These are phyloP conservation scores for Magnusiomyces magnusii DNA, from an alignment of 1,139 yeast species.

Conservation along the genomic window DNA sequence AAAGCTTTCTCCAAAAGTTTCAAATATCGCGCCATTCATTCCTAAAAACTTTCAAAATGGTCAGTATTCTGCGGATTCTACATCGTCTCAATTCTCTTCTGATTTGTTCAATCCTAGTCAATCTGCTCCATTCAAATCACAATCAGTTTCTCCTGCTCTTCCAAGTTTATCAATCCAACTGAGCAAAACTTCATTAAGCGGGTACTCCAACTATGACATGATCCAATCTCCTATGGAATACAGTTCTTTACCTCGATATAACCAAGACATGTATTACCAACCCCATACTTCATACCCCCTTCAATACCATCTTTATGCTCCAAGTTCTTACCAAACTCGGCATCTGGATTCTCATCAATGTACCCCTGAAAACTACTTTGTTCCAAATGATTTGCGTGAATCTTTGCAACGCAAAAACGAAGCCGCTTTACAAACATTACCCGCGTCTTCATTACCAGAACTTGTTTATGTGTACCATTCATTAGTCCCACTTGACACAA, in stretches of 20 bases:
- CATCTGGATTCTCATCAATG: constrained; percentile 59
- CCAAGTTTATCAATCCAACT: background rate
- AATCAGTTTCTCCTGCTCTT: background rate
- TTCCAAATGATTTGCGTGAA: constrained; percentile 67
- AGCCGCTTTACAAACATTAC: constrained; percentile 65
- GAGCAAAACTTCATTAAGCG: background rate
- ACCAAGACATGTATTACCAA: constrained; percentile 11
- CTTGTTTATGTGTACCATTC: constrained; percentile 80
- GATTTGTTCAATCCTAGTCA: background rate
- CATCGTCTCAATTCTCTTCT: background rate
- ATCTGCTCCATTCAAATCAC: background rate
- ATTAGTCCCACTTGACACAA: constrained; percentile 71
- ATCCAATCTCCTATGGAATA: constrained; percentile 4
- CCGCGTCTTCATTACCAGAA: constrained; percentile 59
- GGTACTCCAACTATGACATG: background rate
- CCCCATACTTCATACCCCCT: constrained; percentile 44
- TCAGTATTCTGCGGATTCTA: too few relatives aligned
- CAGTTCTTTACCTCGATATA: background rate
- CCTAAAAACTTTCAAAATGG: constrained; percentile 17
- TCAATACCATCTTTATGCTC: constrained; percentile 86
- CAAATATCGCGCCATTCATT: constrained; percentile 21
- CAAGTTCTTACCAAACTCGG: constrained; percentile 62
- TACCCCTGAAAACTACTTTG: constrained; percentile 58
- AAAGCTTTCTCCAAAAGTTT: constrained; percentile 18
- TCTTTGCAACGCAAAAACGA: constrained; percentile 66